These are phyloP conservation scores for Mangifera indica DNA, from an alignment of 345 rosid genomes.

Conservation along the genomic window DNA sequence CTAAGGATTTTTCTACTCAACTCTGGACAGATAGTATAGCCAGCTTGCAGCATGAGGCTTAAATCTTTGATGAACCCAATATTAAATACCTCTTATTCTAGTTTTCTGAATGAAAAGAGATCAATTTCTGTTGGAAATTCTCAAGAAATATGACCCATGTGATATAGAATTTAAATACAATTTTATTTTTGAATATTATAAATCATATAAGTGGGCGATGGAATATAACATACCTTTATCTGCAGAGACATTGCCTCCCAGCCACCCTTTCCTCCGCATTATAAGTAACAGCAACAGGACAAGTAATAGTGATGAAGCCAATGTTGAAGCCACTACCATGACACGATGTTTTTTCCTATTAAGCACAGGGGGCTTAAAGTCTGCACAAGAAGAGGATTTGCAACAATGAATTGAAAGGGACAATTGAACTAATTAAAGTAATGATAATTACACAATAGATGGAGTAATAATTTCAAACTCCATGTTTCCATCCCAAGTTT, in stretches of 20 bases:
- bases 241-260: slow-evolving; percentile 45
- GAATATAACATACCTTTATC: slow-evolving; percentile 53
- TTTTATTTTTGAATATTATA: no score
- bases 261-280: slow-evolving; percentile 50
- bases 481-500: neutral
- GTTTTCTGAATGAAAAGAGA: neutral
- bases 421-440: neutral
- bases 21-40: no score
- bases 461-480: neutral
- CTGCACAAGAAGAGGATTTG: slow-evolving; percentile 34
- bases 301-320: slow-evolving; percentile 37
- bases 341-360: slow-evolving; percentile 27
- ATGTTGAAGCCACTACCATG: slow-evolving; percentile 30
- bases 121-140: neutral
- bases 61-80: no score
- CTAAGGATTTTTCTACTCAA: no score
- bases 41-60: no score
- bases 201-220: neutral
- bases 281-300: slow-evolving; percentile 34
- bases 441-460: neutral
- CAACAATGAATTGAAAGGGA: slow-evolving; percentile 9
- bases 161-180: no score
- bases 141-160: no score
- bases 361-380: slow-evolving; percentile 53
- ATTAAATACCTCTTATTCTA: neutral